These are phyloP conservation scores for Nepenthes mirabilis DNA, from an alignment of 148 eudicot species.

Conservation along the genomic window DNA sequence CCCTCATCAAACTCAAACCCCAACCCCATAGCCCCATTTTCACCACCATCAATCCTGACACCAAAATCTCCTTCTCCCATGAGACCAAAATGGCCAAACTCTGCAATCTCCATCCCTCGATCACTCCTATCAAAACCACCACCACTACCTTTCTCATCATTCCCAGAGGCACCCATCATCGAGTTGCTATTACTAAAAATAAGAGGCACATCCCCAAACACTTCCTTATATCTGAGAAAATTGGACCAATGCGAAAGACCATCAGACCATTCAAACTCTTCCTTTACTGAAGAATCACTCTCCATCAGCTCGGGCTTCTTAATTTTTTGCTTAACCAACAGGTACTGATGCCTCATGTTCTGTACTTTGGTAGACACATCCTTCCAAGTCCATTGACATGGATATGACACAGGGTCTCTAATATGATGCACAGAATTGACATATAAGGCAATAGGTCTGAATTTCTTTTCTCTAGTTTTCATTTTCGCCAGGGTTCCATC, in stretches of 20 bases:
- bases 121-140: conserved; percentile 35
- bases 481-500: conserved; percentile 70
- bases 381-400: conserved; percentile 94
- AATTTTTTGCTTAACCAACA: conserved; percentile 86
- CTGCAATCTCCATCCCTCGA: conserved; percentile 42
- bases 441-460: conserved; percentile 61
- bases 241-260: conserved; percentile 80
- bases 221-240: conserved; percentile 74
- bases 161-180: conserved; percentile 23
- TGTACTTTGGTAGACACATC: conserved; percentile 94
- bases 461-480: conserved; percentile 90
- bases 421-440: conserved; percentile 68
- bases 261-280: conserved; percentile 79
- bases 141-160: conserved; percentile 18
- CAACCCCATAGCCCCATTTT: conserved; percentile 65
- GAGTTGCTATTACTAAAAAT: conserved; percentile 26
- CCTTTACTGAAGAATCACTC: conserved; percentile 22
- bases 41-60: conserved; percentile 54
- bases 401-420: conserved; percentile 55
- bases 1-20: conserved; percentile 68
- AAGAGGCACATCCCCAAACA: conserved; percentile 75
- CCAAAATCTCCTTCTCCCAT: conserved; percentile 50
- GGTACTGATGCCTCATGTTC: conserved; percentile 96
- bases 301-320: conserved; percentile 44
- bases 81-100: conserved; percentile 51